Evolutionary conservation across 352 stramenopile species (phyloP).

Genomic region (Globisporangium radiosum): DNA sequence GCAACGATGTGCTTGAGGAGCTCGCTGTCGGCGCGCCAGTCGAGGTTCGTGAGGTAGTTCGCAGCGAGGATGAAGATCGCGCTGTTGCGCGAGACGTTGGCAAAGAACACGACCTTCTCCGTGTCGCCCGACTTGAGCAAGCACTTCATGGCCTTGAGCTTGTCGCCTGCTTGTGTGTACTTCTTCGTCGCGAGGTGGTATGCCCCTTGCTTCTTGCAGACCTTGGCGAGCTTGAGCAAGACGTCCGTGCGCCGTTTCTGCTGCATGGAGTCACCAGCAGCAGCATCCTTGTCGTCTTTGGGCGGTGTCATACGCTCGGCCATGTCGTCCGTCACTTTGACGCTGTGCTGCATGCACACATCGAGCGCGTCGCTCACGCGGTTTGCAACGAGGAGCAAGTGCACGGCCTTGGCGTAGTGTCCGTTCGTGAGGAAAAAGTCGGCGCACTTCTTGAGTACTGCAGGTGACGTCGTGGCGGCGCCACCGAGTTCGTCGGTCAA

Average conservation of each 20-base stretch:
- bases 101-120: conserved; percentile 94
- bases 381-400: conserved; percentile 77
- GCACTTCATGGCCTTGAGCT: conserved; percentile 93
- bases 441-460: conserved; percentile 85
- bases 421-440: conserved; percentile 91
- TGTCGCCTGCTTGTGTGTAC: conserved; percentile 92
- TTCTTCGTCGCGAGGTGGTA: conserved; percentile 94
- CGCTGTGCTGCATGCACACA: conserved; percentile 85
- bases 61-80: conserved; percentile 94
- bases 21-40: conserved; percentile 88
- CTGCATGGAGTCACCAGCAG: conserved; percentile 23
- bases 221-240: conserved; percentile 88
- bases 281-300: conserved; percentile 53
- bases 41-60: conserved; percentile 94
- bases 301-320: conserved; percentile 88
- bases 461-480: conserved; percentile 54
- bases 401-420: conserved; percentile 89
- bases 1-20: conserved; percentile 91
- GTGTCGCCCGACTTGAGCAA: conserved; percentile 93
- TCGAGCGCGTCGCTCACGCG: conserved; percentile 80
- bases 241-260: conserved; percentile 73
- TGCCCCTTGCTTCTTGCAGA: conserved; percentile 89
- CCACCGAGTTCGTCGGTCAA: conserved; percentile 79
- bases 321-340: conserved; percentile 90
- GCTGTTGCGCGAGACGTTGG: conserved; percentile 86